phyloP scores from a whole-genome alignment of 305 asterid genomes.

The Monarda citriodora region DNA sequence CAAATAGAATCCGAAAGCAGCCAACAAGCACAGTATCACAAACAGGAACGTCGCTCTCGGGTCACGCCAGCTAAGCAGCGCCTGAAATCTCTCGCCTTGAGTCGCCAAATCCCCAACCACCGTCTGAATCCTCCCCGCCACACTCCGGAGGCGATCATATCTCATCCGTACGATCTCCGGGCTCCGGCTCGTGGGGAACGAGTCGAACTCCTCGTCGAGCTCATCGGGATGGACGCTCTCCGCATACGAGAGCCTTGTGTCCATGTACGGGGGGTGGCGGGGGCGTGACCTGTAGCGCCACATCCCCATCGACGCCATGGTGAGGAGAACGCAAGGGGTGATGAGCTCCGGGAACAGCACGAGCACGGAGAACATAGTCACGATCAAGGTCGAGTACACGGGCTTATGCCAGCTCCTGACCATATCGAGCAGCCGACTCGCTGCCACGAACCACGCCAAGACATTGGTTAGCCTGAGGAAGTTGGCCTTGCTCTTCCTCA shows the following conservation, averaged over 20 bases:
- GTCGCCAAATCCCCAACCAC: conserved; percentile 95
- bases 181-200: conserved; percentile 66
- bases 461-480: conserved; percentile 78
- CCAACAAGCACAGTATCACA: conserved; percentile 57
- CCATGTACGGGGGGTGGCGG: conserved; percentile 93
- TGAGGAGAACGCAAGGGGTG: conserved; percentile 59
- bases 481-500: conserved; percentile 95
- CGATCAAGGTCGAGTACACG: conserved; percentile 48
- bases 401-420: conserved; percentile 72
- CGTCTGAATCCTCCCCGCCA: conserved; percentile 82
- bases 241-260: conserved; percentile 70
- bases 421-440: conserved; percentile 47
- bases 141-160: conserved; percentile 81
- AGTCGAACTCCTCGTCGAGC: conserved; percentile 84
- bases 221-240: conserved; percentile 79
- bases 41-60: conserved; percentile 94
- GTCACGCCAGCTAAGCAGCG: conserved; percentile 90
- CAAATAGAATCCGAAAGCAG: conserved; percentile 70
- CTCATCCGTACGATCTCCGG: conserved; percentile 68
- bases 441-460: conserved; percentile 57
- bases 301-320: conserved; percentile 57
- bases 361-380: conserved; percentile 39
- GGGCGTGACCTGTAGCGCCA: conserved; percentile 72
- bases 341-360: conserved; percentile 74
- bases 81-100: conserved; percentile 87